phyloP scores from a whole-genome alignment of 2,329 filamentous ascomycete species.

The Penicillium hordei region DNA sequence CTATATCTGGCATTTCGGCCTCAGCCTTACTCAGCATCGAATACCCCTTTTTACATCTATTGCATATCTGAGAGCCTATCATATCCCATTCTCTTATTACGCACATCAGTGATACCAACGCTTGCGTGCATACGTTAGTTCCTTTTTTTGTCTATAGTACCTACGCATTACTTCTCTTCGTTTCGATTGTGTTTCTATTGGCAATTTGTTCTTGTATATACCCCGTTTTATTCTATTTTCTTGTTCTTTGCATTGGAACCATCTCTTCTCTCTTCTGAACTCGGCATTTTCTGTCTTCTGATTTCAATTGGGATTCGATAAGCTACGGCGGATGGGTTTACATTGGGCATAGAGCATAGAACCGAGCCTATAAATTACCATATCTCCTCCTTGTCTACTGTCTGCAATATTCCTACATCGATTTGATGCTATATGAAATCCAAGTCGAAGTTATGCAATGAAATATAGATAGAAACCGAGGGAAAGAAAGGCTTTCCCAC shows the following conservation, averaged over 20 bases:
- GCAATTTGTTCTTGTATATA: conserved; percentile 7
- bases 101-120: background rate
- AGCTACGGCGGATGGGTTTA: background rate
- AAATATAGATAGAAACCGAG: background rate
- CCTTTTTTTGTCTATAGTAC: background rate
- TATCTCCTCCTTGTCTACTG: background rate
- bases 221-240: background rate
- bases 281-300: background rate
- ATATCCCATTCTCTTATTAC: background rate
- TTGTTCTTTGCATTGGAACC: background rate
- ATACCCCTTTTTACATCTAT: conserved; percentile 6
- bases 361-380: background rate
- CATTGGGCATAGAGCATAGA: background rate
- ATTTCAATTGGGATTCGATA: background rate
- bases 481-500: background rate
- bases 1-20: conserved; percentile 1
- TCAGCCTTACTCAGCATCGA: background rate
- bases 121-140: background rate
- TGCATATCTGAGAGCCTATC: background rate
- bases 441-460: background rate
- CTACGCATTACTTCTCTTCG: background rate
- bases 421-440: background rate
- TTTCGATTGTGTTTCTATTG: background rate
- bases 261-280: background rate
- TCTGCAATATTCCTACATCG: background rate